These are phyloP conservation scores for Penicillium frequentans DNA, from an alignment of 2,329 filamentous ascomycete species.

Conservation along the genomic window DNA sequence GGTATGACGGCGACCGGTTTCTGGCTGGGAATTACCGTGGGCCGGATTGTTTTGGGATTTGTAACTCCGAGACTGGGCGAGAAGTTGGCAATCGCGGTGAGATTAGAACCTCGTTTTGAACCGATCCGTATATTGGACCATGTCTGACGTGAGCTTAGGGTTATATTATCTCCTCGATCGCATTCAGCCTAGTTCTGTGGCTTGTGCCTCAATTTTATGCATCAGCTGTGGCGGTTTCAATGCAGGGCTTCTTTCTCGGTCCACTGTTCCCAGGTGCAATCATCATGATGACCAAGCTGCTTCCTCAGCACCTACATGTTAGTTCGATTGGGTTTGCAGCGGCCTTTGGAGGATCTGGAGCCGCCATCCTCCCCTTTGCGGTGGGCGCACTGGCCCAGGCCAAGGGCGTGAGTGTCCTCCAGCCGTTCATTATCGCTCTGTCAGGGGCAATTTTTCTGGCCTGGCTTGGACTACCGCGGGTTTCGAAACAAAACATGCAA, in stretches of 20 bases:
- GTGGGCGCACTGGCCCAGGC: slow-evolving; percentile 53
- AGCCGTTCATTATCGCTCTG: slow-evolving; percentile 59
- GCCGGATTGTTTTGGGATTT: slow-evolving; percentile 72
- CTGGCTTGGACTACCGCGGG: slow-evolving; percentile 46
- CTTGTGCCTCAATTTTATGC: slow-evolving; percentile 75
- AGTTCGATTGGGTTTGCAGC: slow-evolving; percentile 78
- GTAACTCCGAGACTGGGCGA: slow-evolving; percentile 69
- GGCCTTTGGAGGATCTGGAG: slow-evolving; percentile 73
- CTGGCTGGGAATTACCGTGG: slow-evolving; percentile 79
- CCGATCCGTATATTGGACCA: too few relatives aligned
- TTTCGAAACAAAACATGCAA: slow-evolving; percentile 12
- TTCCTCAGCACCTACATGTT: slow-evolving; percentile 73
- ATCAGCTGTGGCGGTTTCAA: slow-evolving; percentile 67
- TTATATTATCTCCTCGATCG: slow-evolving; percentile 67
- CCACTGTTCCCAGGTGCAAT: slow-evolving; percentile 76
- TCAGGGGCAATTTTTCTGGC: slow-evolving; percentile 52
- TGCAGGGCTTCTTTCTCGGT: slow-evolving; percentile 78
- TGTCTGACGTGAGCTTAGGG: slow-evolving; percentile 12
- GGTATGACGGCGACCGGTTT: slow-evolving; percentile 78
- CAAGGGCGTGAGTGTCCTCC: slow-evolving; percentile 59
- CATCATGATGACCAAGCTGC: slow-evolving; percentile 70
- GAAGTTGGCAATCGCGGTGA: slow-evolving; percentile 58
- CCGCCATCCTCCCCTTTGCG: slow-evolving; percentile 48
- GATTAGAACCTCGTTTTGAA: background rate
- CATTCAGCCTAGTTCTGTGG: slow-evolving; percentile 74